Evolutionary conservation across 208 protist genomes (phyloP).

Genomic region (Crithidia expoeki): DNA sequence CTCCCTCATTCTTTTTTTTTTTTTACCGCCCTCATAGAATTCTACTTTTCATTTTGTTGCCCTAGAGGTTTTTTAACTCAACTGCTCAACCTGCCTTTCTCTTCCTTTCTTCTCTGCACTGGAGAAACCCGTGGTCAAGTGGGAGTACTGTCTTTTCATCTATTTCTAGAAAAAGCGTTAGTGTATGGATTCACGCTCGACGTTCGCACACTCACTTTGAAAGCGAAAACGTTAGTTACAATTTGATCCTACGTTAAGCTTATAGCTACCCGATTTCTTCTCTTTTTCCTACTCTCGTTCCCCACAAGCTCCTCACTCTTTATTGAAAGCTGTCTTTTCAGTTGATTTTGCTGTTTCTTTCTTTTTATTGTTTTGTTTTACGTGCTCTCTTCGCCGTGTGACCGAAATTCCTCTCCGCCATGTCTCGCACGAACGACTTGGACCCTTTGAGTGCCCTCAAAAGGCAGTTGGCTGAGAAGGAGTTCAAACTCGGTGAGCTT

Average conservation of each 20-base stretch:
- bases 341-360: conserved; percentile 4
- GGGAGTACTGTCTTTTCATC: too few species aligned
- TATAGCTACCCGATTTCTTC: too few species aligned
- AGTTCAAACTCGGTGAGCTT: conserved; percentile 75
- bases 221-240: too few species aligned
- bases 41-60: neutral
- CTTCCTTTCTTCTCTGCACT: neutral
- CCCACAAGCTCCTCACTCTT: too few species aligned
- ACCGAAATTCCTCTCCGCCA: conserved; percentile 11
- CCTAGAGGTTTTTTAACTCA: neutral
- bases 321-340: neutral
- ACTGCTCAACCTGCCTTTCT: neutral
- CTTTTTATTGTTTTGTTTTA: neutral
- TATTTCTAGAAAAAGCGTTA: too few species aligned
- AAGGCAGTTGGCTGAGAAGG: conserved; percentile 59
- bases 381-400: too few species aligned
- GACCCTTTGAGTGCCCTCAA: conserved; percentile 33
- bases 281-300: too few species aligned
- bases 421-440: conserved; percentile 15
- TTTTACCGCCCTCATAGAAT: neutral
- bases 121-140: neutral
- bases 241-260: too few species aligned
- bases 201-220: too few species aligned
- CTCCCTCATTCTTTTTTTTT: too few species aligned
- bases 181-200: too few species aligned